A percentile compares a stretch with the other conserved stretches of the same genome.
Evolutionary conservation across 306 rosid genomes (phyloP).

Genomic region (Cucurbita pepo): DNA sequence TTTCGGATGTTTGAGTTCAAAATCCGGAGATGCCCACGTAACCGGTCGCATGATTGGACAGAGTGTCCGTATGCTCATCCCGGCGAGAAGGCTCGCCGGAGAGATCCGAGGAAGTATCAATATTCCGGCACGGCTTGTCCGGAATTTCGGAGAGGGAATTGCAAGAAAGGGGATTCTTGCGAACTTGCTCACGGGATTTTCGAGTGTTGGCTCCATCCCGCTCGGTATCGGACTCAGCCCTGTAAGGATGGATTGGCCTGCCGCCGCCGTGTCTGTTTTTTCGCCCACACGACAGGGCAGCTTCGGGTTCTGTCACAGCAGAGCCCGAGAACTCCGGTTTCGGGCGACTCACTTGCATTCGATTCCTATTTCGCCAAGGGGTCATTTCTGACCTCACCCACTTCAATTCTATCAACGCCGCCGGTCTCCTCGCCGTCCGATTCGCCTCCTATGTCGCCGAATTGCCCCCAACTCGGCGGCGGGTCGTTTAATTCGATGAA

Average conservation of each 20-base stretch:
- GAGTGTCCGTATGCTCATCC: slow-evolving; percentile 90
- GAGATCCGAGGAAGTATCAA: slow-evolving; percentile 55
- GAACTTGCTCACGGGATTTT: slow-evolving; percentile 86
- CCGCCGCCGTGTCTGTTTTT: slow-evolving; percentile 69
- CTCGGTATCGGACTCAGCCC: slow-evolving; percentile 74
- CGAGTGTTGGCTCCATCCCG: slow-evolving; percentile 93
- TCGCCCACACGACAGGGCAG: slow-evolving; percentile 73
- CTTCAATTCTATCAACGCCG: slow-evolving; percentile 41
- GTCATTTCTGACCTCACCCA: slow-evolving; percentile 32
- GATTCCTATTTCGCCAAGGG: slow-evolving; percentile 8
- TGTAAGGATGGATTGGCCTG: slow-evolving; percentile 69
- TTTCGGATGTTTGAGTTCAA: slow-evolving; percentile 84
- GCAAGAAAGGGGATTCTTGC: slow-evolving; percentile 57
- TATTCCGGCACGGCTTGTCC: slow-evolving; percentile 65
- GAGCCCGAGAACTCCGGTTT: slow-evolving; percentile 11
- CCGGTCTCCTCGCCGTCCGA: slow-evolving; percentile 25
- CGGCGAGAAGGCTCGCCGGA: slow-evolving; percentile 84
- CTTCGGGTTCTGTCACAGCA: slow-evolving; percentile 33
- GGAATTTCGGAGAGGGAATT: slow-evolving; percentile 59
- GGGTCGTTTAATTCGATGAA: slow-evolving; percentile 11
- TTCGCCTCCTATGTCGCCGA: slow-evolving; percentile 44
- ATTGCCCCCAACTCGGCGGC: slow-evolving; percentile 5
- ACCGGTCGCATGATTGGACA: slow-evolving; percentile 79
- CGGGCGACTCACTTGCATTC: slow-evolving; percentile 13
- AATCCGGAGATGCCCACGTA: slow-evolving; percentile 48